phyloP scores from a whole-genome alignment of 1,139 yeast species.

The Candida pseudoviswanathii region DNA sequence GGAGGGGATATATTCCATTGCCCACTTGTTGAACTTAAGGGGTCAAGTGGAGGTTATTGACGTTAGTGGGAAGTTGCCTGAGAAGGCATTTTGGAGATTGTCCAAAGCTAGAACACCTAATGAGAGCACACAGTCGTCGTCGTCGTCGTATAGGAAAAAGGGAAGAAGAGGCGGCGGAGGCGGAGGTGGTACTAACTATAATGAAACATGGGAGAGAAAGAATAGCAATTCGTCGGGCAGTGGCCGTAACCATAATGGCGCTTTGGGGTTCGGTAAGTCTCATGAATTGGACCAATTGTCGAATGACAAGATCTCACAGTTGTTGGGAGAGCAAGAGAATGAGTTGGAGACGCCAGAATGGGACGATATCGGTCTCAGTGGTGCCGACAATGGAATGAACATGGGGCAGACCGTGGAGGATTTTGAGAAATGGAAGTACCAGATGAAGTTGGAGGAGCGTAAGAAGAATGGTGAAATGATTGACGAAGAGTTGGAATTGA shows the following conservation, averaged over 20 bases:
- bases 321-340: conserved; percentile 38
- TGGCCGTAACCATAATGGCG: conserved; percentile 13
- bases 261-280: conserved; percentile 21
- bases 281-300: conserved; percentile 32
- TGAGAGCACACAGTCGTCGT: conserved; percentile 5
- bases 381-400: conserved; percentile 9
- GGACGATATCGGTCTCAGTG: conserved; percentile 28
- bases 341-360: conserved; percentile 53
- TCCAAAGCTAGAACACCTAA: conserved; percentile 8
- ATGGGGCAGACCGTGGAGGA: conserved; percentile 68
- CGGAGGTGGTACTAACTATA: conserved; percentile 14
- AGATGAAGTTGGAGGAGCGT: conserved; percentile 59
- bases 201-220: conserved; percentile 33
- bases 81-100: conserved; percentile 44
- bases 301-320: conserved; percentile 32
- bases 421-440: conserved; percentile 70
- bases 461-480: conserved; percentile 50
- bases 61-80: conserved; percentile 39
- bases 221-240: conserved; percentile 2
- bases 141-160: conserved; percentile 7
- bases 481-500: conserved; percentile 25
- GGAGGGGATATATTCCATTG: conserved; percentile 38
- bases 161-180: conserved; percentile 4
- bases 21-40: conserved; percentile 35
- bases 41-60: conserved; percentile 37